Evolutionary conservation across 805 yeast species (phyloP).

Genomic region (Wickerhamiella lipophila): DNA sequence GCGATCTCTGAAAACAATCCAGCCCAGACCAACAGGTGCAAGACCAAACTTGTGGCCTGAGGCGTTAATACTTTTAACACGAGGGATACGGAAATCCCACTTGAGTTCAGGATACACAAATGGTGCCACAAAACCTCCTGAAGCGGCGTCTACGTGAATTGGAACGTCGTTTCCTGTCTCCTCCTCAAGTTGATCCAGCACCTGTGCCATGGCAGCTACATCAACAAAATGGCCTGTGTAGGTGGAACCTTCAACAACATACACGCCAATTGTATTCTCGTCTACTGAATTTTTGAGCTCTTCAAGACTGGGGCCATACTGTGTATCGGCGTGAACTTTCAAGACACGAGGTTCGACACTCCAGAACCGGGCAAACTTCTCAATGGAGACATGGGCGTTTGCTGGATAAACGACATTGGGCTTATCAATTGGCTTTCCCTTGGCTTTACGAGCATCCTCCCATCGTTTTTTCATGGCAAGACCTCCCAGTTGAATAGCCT

Average conservation of each 20-base stretch:
- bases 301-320: constrained; percentile 51
- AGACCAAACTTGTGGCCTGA: constrained; percentile 91
- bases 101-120: constrained; percentile 58
- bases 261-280: constrained; percentile 87
- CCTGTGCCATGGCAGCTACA: constrained; percentile 45
- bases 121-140: constrained; percentile 85
- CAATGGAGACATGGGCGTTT: constrained; percentile 87
- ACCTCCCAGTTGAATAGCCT: constrained; percentile 89
- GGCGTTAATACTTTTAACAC: constrained; percentile 76
- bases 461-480: constrained; percentile 82
- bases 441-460: constrained; percentile 53
- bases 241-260: constrained; percentile 80
- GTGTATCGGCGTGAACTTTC: constrained; percentile 46
- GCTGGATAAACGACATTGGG: constrained; percentile 89
- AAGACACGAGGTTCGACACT: constrained; percentile 78
- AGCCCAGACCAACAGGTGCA: constrained; percentile 83
- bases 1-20: constrained; percentile 73
- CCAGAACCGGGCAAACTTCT: constrained; percentile 86
- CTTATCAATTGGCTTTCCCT: constrained; percentile 45
- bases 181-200: constrained; percentile 56
- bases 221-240: constrained; percentile 88
- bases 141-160: constrained; percentile 89
- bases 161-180: constrained; percentile 59
- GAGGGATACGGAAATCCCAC: constrained; percentile 72
- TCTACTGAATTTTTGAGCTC: constrained; percentile 55